A percentile compares a stretch with the other conserved stretches of the same genome.
Conservation (phyloP, 768 basidiomycete species). For the Paxillus ammoniavirescens region DNA sequence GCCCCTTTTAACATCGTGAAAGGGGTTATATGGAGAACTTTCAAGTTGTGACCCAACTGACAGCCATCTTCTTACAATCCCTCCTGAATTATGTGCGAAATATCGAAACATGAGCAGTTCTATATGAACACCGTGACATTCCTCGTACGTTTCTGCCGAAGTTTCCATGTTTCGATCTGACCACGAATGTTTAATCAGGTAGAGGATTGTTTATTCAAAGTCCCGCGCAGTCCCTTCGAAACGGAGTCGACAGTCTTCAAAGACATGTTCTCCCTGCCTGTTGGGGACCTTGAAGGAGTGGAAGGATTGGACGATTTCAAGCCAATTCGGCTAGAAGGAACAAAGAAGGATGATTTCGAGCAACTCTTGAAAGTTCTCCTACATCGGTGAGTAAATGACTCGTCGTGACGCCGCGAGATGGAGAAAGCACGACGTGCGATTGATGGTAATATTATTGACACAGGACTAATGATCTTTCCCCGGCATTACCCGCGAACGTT, state of each 20-base stretch:
- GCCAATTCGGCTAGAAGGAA: conserved; percentile 16
- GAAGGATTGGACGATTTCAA: conserved; percentile 11
- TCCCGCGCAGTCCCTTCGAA: conserved; percentile 12
- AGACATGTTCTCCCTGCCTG: conserved; percentile 11
- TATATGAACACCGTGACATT: conserved; percentile 6
- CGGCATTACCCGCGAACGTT: conserved; percentile 1
- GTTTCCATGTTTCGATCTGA: background rate
- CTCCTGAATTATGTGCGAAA: background rate
- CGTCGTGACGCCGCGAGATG: background rate
- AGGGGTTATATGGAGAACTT: too few relatives aligned
- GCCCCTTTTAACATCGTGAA: too few relatives aligned
- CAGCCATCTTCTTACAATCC: too few relatives aligned
- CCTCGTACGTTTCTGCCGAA: background rate
- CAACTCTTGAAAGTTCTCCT: conserved; percentile 13
- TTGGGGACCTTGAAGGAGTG: background rate
- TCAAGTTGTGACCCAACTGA: too few relatives aligned
- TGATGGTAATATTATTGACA: background rate
- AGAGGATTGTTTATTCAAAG: conserved; percentile 13
- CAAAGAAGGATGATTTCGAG: conserved; percentile 11
- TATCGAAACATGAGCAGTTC: background rate
- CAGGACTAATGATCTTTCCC: conserved; percentile 15
- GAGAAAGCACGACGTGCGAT: background rate
- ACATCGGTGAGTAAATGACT: conserved; percentile 4
- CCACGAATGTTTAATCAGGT: conserved; percentile 8
- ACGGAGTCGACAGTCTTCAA: conserved; percentile 11